Evolutionary conservation across 805 yeast species (phyloP).

Genomic region (Metahyphopichia silvanorum): DNA sequence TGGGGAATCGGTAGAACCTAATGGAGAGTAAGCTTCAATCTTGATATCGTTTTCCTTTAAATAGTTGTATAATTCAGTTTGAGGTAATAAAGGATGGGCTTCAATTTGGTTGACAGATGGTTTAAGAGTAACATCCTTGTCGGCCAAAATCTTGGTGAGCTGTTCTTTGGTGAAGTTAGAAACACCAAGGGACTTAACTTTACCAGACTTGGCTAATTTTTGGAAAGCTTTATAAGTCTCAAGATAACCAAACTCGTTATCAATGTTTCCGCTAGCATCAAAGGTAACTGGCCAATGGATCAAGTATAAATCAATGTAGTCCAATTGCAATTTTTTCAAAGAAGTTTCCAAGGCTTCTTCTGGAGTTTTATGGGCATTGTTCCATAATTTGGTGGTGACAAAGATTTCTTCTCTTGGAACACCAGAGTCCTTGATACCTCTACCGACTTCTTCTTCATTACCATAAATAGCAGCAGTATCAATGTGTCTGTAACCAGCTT

Average conservation of each 20-base stretch:
- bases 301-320: conserved; percentile 69
- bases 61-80: conserved; percentile 52
- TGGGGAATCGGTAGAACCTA: conserved; percentile 26
- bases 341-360: conserved; percentile 51
- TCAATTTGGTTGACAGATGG: conserved; percentile 57
- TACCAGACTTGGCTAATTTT: conserved; percentile 15
- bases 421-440: conserved; percentile 47
- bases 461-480: conserved; percentile 66
- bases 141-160: conserved; percentile 41
- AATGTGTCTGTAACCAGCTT: conserved; percentile 65
- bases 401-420: conserved; percentile 60
- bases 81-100: conserved; percentile 43
- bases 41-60: conserved; percentile 40
- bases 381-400: conserved; percentile 64
- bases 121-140: conserved; percentile 27
- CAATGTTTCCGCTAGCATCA: conserved; percentile 20
- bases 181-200: conserved; percentile 52
- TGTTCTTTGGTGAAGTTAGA: conserved; percentile 47
- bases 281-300: conserved; percentile 68
- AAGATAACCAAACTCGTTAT: conserved; percentile 13
- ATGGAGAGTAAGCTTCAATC: conserved; percentile 28
- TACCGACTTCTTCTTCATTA: conserved; percentile 61
- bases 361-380: conserved; percentile 46
- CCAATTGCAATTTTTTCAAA: conserved; percentile 57
- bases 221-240: conserved; percentile 37